These are phyloP conservation scores for Samsoniella hepiali DNA, from an alignment of 2,329 filamentous ascomycete genomes.

Conservation along the genomic window DNA sequence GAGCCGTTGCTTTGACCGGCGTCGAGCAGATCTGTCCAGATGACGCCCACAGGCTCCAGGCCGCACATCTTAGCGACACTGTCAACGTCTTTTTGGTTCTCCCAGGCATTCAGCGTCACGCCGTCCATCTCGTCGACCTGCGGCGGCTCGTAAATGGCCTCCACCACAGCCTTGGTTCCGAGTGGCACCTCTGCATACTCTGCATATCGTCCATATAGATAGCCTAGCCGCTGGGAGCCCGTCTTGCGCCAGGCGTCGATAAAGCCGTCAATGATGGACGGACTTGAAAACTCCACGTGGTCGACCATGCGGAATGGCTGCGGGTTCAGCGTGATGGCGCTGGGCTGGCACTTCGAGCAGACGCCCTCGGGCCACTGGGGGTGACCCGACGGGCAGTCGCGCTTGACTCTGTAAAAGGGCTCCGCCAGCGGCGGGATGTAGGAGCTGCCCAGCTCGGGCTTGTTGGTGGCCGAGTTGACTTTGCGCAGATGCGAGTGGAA, in stretches of 20 bases:
- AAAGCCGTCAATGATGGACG: constrained; percentile 80
- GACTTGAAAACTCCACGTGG: constrained; percentile 91
- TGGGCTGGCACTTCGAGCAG: constrained; percentile 96
- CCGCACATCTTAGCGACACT: constrained; percentile 79
- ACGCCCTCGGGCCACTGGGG: constrained; percentile 93
- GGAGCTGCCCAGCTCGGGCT: constrained; percentile 86
- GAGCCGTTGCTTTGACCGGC: constrained; percentile 76
- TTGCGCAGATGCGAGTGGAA: constrained; percentile 95
- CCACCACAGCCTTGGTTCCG: constrained; percentile 90
- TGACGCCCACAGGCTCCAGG: constrained; percentile 82
- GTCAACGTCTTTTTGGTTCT: constrained; percentile 78
- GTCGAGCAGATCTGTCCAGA: constrained; percentile 90
- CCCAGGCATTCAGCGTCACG: constrained; percentile 79
- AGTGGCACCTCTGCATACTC: constrained; percentile 92
- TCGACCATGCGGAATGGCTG: constrained; percentile 96
- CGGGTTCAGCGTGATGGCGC: constrained; percentile 90
- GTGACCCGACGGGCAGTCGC: constrained; percentile 88
- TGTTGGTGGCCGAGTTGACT: constrained; percentile 94
- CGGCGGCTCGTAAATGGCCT: constrained; percentile 95
- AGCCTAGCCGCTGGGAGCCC: constrained; percentile 80
- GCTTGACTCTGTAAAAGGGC: constrained; percentile 85
- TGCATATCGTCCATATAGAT: constrained; percentile 84
- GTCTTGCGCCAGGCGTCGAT: constrained; percentile 89
- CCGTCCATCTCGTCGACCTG: constrained; percentile 88
- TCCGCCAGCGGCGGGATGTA: constrained; percentile 95